phyloP scores from a whole-genome alignment of 2,329 filamentous ascomycete genomes.

The Monosporascus sp. region DNA sequence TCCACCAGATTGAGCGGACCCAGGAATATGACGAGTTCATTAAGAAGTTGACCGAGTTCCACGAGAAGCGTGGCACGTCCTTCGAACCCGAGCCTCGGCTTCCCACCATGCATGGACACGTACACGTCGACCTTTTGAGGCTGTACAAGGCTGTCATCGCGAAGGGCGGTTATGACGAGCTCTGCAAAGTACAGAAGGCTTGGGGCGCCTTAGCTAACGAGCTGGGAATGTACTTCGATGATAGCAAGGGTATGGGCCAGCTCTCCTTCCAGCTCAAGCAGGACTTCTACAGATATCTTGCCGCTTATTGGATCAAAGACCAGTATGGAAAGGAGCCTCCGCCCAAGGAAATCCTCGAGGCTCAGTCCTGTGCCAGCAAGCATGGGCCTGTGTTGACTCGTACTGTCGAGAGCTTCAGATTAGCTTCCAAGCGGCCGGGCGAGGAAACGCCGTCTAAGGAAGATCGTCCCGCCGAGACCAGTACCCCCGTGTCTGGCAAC shows the following conservation, averaged over 20 bases:
- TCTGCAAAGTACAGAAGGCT: slow-evolving; percentile 77
- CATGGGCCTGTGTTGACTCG: slow-evolving; percentile 74
- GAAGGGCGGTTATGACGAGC: slow-evolving; percentile 80
- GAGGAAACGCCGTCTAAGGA: slow-evolving; percentile 57
- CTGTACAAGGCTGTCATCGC: slow-evolving; percentile 73
- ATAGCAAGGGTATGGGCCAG: slow-evolving; percentile 60
- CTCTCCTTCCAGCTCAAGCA: slow-evolving; percentile 83
- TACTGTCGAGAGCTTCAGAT: slow-evolving; percentile 70
- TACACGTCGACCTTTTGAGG: slow-evolving; percentile 70
- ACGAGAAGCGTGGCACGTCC: slow-evolving; percentile 71
- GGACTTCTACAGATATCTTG: slow-evolving; percentile 84
- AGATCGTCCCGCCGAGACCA: slow-evolving; percentile 48
- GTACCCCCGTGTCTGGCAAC: slow-evolving; percentile 43
- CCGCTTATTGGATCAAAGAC: slow-evolving; percentile 79
- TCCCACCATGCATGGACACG: slow-evolving; percentile 65
- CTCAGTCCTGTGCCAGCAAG: slow-evolving; percentile 70
- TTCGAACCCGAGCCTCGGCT: slow-evolving; percentile 68
- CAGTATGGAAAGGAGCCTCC: slow-evolving; percentile 77
- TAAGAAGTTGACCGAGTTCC: slow-evolving; percentile 65
- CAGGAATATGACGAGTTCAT: slow-evolving; percentile 78
- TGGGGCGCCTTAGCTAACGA: slow-evolving; percentile 78
- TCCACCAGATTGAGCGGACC: slow-evolving; percentile 50
- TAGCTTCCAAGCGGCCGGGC: slow-evolving; percentile 50
- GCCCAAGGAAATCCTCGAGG: slow-evolving; percentile 82
- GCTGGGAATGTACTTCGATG: slow-evolving; percentile 68